Percentiles rank a stretch among this genome's conserved stretches.
phyloP scores from a whole-genome alignment of 805 yeast genomes.

The Sungouiozyma intestinalis region DNA sequence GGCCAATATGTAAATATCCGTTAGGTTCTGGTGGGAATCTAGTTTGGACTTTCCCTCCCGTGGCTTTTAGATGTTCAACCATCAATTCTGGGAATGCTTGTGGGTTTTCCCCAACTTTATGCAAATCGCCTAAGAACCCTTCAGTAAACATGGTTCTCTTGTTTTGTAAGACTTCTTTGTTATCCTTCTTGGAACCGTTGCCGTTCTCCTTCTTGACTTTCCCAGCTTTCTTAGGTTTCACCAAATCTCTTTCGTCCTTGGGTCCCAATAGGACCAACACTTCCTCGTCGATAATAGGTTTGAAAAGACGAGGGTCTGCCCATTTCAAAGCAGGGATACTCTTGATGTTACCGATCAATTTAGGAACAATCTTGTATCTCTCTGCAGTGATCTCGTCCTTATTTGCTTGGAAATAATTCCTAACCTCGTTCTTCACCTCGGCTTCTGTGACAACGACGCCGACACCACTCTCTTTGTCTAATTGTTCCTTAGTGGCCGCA shows the following conservation, averaged over 20 bases:
- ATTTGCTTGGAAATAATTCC: slow-evolving; percentile 47
- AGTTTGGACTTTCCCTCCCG: slow-evolving; percentile 77
- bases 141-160: slow-evolving; percentile 80
- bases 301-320: slow-evolving; percentile 83
- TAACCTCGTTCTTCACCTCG: slow-evolving; percentile 50
- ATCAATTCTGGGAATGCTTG: slow-evolving; percentile 81
- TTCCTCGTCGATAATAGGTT: slow-evolving; percentile 75
- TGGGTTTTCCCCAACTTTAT: slow-evolving; percentile 90
- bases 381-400: slow-evolving; percentile 51
- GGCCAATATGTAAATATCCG: slow-evolving; percentile 98
- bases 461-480: slow-evolving; percentile 66
- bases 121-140: slow-evolving; percentile 92
- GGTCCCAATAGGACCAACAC: slow-evolving; percentile 75
- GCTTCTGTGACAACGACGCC: slow-evolving; percentile 64
- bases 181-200: slow-evolving; percentile 14
- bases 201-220: slow-evolving; percentile 30
- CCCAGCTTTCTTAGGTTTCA: slow-evolving; percentile 53
- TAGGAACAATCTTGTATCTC: slow-evolving; percentile 73
- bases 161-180: slow-evolving; percentile 10
- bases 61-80: slow-evolving; percentile 66
- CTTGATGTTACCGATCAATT: slow-evolving; percentile 67
- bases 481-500: slow-evolving; percentile 36
- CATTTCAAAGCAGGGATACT: slow-evolving; percentile 68
- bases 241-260: slow-evolving; percentile 86
- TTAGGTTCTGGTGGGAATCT: slow-evolving; percentile 98